A percentile compares a stretch with the other conserved stretches of the same genome.
These are phyloP conservation scores for Fusarium euwallaceae DNA, from an alignment of 2,329 filamentous ascomycete genomes.

Conservation along the genomic window DNA sequence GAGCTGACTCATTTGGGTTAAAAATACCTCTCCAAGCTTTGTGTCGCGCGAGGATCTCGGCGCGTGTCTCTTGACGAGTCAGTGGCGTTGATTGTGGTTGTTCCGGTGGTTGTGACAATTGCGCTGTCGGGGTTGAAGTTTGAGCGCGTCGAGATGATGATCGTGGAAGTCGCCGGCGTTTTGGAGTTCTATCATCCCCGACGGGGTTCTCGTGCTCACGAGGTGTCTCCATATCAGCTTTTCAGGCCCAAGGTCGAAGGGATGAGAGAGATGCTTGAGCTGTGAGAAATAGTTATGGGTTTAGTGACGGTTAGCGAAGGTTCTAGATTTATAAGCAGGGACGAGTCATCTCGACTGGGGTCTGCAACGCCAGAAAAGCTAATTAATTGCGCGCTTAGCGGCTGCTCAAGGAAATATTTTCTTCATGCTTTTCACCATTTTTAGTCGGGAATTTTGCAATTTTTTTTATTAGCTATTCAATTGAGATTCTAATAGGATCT, in stretches of 20 bases:
- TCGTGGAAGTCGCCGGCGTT: background rate
- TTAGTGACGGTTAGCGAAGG: background rate
- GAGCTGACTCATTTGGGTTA: too few species aligned
- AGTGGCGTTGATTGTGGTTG: background rate
- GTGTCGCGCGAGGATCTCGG: background rate
- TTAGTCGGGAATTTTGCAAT: too few species aligned
- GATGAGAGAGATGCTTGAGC: background rate
- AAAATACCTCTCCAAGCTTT: background rate
- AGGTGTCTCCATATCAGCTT: background rate
- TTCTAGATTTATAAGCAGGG: background rate
- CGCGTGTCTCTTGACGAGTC: background rate
- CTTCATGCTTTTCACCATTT: too few species aligned
- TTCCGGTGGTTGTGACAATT: background rate
- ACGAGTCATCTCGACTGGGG: background rate
- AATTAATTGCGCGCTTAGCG: too few species aligned
- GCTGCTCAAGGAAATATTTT: too few species aligned
- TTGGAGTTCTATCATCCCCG: background rate
- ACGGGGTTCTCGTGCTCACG: background rate
- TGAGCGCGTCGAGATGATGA: background rate
- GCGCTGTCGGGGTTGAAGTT: background rate
- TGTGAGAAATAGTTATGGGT: background rate
- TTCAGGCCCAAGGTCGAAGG: background rate
- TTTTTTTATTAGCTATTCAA: too few species aligned
- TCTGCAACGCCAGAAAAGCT: too few species aligned
- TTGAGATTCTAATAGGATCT: too few species aligned